These are phyloP conservation scores for Chloris gayana DNA, from an alignment of 176 grass and related monocot genomes.

Conservation along the genomic window DNA sequence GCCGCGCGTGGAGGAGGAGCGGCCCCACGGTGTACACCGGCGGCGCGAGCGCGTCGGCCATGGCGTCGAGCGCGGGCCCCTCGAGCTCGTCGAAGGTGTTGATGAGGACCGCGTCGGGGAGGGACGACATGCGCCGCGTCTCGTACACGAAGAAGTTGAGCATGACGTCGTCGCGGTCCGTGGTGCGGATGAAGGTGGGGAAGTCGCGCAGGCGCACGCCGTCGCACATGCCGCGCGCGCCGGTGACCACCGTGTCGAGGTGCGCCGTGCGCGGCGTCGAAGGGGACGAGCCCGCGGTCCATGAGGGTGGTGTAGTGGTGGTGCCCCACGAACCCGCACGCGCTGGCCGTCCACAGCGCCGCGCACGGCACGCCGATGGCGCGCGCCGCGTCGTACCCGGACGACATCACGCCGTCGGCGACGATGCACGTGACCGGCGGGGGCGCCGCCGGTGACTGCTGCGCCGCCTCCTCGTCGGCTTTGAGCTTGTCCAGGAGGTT, in stretches of 20 bases:
- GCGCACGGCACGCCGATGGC: slow-evolving; percentile 27
- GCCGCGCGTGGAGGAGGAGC: slow-evolving; percentile 29
- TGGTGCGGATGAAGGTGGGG: slow-evolving; percentile 62
- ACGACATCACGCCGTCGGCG: slow-evolving; percentile 51
- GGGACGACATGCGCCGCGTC: slow-evolving; percentile 22
- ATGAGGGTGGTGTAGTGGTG: slow-evolving; percentile 48
- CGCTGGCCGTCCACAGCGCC: slow-evolving; percentile 60
- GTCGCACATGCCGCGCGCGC: slow-evolving; percentile 48
- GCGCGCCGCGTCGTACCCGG: slow-evolving; percentile 31
- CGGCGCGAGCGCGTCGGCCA: slow-evolving; percentile 5
- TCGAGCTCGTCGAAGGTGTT: slow-evolving; percentile 63
- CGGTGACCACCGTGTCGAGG: slow-evolving; percentile 48
- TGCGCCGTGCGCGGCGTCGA: background rate
- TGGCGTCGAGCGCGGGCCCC: slow-evolving; percentile 28
- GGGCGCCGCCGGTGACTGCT: too few relatives aligned
- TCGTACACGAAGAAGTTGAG: slow-evolving; percentile 46
- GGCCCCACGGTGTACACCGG: slow-evolving; percentile 54
- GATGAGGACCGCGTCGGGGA: slow-evolving; percentile 21
- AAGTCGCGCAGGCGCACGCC: slow-evolving; percentile 54
- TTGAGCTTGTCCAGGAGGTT: slow-evolving; percentile 48
- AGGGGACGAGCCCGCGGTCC: slow-evolving; percentile 43
- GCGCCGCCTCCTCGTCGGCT: too few relatives aligned
- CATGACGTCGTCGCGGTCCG: slow-evolving; percentile 47
- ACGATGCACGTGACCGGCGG: slow-evolving; percentile 54
- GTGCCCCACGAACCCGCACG: slow-evolving; percentile 56